These are phyloP conservation scores for Ganoderma lingzhi DNA, from an alignment of 1,284 basidiomycete species.

Conservation along the genomic window DNA sequence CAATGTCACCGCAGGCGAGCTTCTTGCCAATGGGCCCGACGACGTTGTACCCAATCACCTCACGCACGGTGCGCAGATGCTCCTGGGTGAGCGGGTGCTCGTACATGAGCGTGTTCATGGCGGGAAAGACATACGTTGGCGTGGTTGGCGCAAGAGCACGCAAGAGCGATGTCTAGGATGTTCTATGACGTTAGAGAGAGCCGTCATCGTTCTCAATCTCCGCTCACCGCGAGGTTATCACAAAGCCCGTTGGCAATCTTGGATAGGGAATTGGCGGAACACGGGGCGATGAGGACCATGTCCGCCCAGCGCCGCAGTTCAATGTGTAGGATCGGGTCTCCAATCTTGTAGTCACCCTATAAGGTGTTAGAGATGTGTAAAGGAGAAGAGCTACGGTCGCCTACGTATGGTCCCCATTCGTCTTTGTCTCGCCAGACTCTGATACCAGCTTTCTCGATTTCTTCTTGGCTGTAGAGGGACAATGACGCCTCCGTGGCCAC, in stretches of 20 bases:
- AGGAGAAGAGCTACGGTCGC: background rate
- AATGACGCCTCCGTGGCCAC: conserved; percentile 84
- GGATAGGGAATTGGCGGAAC: conserved; percentile 93
- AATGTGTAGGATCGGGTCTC: conserved; percentile 96
- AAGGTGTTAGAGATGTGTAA: background rate
- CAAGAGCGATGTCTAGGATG: conserved; percentile 85
- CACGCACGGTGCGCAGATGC: conserved; percentile 77
- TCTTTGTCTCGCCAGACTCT: conserved; percentile 91
- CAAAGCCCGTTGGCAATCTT: conserved; percentile 92
- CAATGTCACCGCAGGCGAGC: conserved; percentile 93
- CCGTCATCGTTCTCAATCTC: background rate
- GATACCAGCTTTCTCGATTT: conserved; percentile 62
- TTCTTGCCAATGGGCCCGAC: conserved; percentile 87
- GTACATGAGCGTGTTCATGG: conserved; percentile 99
- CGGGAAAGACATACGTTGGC: conserved; percentile 91
- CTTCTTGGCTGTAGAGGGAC: conserved; percentile 75
- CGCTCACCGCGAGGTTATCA: conserved; percentile 87
- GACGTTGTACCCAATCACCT: conserved; percentile 83
- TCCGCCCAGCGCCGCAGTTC: conserved; percentile 98
- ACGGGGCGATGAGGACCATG: conserved; percentile 92
- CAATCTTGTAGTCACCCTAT: conserved; percentile 70
- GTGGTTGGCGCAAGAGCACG: conserved; percentile 86
- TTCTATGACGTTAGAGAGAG: background rate
- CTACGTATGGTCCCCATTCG: conserved; percentile 79
- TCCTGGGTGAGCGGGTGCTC: conserved; percentile 91